phyloP scores from a whole-genome alignment of 169 alveolate species.

The Eimeria necatrix region DNA sequence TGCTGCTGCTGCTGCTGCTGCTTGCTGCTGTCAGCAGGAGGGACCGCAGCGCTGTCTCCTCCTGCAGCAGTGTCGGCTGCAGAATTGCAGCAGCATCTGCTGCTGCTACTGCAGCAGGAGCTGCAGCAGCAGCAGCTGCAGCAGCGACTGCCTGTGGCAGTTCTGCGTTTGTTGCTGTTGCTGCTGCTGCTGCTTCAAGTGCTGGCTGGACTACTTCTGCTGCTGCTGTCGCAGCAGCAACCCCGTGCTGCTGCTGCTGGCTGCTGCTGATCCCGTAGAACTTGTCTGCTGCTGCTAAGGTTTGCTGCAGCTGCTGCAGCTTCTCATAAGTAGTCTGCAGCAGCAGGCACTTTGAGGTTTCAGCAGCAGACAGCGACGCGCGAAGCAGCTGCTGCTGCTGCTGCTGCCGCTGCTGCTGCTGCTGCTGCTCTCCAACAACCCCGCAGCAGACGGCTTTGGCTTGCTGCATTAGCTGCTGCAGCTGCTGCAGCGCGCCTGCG shows the following conservation, averaged over 20 bases:
- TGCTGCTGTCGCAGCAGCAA: background rate
- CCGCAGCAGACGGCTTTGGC: background rate
- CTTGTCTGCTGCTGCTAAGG: slow-evolving; percentile 5
- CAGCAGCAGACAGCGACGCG: background rate
- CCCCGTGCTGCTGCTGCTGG: slow-evolving; percentile 12
- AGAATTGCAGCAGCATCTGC: background rate
- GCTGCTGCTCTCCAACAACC: background rate
- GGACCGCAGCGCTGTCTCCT: background rate
- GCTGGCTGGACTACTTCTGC: background rate
- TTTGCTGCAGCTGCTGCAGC: slow-evolving; percentile 19
- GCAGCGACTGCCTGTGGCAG: background rate
- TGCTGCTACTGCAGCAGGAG: background rate
- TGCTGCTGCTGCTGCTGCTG: too few relatives aligned
- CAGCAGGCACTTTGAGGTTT: background rate
- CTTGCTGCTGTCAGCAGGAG: background rate
- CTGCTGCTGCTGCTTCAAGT: background rate
- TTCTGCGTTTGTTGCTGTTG: slow-evolving; percentile 10
- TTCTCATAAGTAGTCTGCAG: slow-evolving; percentile 5
- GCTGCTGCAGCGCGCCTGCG: background rate
- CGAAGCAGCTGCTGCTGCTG: slow-evolving; percentile 5
- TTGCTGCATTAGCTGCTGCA: background rate
- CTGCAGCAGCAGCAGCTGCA: background rate
- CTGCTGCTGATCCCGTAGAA: background rate
- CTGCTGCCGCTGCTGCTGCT: slow-evolving; percentile 6
- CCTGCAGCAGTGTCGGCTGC: slow-evolving; percentile 9